These are phyloP conservation scores for Acorus calamus DNA, from an alignment of 106 monocot genomes.

Conservation along the genomic window DNA sequence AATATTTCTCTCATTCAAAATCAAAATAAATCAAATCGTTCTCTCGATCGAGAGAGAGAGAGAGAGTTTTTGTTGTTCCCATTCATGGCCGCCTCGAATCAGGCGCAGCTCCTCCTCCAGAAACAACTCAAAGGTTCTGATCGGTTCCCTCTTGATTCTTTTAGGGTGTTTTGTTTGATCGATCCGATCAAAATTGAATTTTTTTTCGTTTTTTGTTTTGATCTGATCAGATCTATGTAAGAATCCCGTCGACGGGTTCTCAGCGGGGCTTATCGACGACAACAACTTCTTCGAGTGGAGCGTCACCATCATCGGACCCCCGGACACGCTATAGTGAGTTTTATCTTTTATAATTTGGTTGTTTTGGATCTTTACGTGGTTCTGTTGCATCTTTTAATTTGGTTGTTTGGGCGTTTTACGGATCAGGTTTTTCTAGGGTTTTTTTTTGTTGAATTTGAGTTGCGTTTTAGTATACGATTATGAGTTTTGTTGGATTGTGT, in stretches of 20 bases:
- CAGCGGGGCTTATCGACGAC: constrained; percentile 66
- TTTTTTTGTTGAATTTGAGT: no score
- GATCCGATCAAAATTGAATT: background rate
- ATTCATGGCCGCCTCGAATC: constrained; percentile 34
- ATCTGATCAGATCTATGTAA: constrained; percentile 46
- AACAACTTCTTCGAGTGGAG: constrained; percentile 67
- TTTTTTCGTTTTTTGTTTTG: background rate
- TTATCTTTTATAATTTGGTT: no score
- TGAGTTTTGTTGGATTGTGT: no score
- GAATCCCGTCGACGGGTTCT: constrained; percentile 72
- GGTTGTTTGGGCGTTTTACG: no score
- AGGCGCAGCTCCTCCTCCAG: constrained; percentile 47
- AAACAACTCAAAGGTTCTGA: constrained; percentile 48
- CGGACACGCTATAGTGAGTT: constrained; percentile 60
- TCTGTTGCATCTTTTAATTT: no score
- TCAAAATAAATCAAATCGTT: no score
- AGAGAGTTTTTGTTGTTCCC: no score
- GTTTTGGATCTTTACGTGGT: no score
- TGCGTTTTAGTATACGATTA: no score
- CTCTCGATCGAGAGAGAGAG: no score
- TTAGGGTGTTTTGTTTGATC: background rate
- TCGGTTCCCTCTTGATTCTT: background rate
- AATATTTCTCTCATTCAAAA: no score
- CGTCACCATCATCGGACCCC: constrained; percentile 70
- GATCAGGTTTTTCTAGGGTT: no score